Percentiles rank a stretch among this genome's conserved stretches.
Conservation (phyloP, 2,329 filamentous ascomycete genomes). For the Phoma sp. region DNA sequence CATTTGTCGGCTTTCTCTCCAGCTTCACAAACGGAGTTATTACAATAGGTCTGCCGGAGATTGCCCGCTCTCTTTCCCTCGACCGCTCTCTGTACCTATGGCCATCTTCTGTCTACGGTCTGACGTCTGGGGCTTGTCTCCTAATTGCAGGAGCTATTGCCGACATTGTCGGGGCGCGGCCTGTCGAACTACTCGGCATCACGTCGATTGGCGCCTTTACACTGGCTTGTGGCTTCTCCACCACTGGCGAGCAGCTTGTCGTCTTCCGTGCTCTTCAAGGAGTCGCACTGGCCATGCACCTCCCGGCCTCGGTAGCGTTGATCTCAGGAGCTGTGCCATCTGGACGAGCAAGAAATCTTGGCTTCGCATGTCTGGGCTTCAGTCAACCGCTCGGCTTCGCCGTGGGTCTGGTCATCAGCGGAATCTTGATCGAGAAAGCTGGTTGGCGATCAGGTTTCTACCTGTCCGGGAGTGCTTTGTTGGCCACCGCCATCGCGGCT, state of each 20-base stretch:
- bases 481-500: slow-evolving; percentile 47
- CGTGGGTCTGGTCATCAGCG: slow-evolving; percentile 58
- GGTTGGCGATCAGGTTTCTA: slow-evolving; percentile 60
- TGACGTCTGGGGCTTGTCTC: slow-evolving; percentile 58
- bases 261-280: slow-evolving; percentile 57
- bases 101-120: slow-evolving; percentile 43
- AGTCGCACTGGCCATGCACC: slow-evolving; percentile 55
- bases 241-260: slow-evolving; percentile 52
- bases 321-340: slow-evolving; percentile 43
- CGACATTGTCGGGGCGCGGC: slow-evolving; percentile 57
- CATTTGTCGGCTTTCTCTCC: slow-evolving; percentile 37
- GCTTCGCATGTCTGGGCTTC: slow-evolving; percentile 52
- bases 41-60: slow-evolving; percentile 52
- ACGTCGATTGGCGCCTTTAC: slow-evolving; percentile 52
- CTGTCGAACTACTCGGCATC: slow-evolving; percentile 54
- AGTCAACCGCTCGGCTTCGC: slow-evolving; percentile 59
- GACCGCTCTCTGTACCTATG: slow-evolving; percentile 43
- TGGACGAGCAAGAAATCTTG: slow-evolving; percentile 41
- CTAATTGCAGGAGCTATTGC: slow-evolving; percentile 59
- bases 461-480: slow-evolving; percentile 37
- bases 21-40: slow-evolving; percentile 50
- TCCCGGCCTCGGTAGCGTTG: slow-evolving; percentile 56
- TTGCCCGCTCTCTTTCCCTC: slow-evolving; percentile 41
- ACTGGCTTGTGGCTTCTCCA: slow-evolving; percentile 54
- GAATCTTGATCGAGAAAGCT: slow-evolving; percentile 55